Percentiles rank a stretch among this genome's conserved stretches.
Conservation (phyloP, 164 flowering plant species). For the Magnolia officinalis region DNA sequence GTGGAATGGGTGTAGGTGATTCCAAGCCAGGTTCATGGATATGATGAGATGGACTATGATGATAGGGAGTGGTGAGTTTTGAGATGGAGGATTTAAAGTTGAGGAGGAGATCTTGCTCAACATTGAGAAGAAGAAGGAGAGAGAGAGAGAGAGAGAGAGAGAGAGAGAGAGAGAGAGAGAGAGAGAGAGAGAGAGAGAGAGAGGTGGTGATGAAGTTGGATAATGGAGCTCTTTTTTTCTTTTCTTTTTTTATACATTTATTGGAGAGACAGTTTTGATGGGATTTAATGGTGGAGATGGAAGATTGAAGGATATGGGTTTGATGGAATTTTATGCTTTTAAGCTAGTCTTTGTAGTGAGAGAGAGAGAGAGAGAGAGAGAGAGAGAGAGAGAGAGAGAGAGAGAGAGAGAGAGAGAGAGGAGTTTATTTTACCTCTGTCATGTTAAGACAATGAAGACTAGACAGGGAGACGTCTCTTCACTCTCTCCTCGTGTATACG, state of each 20-base stretch:
- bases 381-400: too few relatives aligned
- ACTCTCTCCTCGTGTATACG: too few relatives aligned
- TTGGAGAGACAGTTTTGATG: neutral
- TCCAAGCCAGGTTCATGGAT: slow-evolving; percentile 79
- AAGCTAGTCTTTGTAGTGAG: neutral
- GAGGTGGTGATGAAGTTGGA: neutral
- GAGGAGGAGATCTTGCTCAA: slow-evolving; percentile 53
- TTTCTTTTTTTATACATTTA: neutral
- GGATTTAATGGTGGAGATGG: neutral
- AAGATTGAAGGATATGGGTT: neutral
- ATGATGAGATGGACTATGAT: slow-evolving; percentile 50
- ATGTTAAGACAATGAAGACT: too few relatives aligned
- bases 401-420: neutral
- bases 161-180: too few relatives aligned
- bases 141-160: neutral
- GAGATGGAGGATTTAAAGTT: slow-evolving; percentile 62
- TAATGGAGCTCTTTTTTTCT: neutral
- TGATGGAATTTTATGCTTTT: neutral
- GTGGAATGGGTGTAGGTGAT: slow-evolving; percentile 40
- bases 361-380: neutral
- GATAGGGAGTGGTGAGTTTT: slow-evolving; percentile 60
- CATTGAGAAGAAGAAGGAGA: slow-evolving; percentile 26
- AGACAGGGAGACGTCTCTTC: too few relatives aligned
- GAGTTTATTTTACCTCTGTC: neutral
- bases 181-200: neutral